These are phyloP conservation scores for Nymphaea colorata DNA, from an alignment of 164 flowering plant species.

Conservation along the genomic window DNA sequence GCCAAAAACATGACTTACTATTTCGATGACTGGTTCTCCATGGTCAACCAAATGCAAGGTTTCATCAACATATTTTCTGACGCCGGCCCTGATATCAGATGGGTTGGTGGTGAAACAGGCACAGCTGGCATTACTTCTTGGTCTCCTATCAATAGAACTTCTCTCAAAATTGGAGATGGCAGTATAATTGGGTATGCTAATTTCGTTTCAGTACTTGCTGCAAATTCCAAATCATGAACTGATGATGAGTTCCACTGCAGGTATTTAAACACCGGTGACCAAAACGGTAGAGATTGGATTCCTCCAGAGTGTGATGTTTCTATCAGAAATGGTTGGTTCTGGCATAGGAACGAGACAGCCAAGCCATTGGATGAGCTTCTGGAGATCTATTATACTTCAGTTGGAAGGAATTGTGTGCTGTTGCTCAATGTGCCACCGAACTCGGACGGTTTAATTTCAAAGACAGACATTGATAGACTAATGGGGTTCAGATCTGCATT, in stretches of 20 bases:
- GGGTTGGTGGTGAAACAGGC: conserved; percentile 86
- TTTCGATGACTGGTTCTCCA: conserved; percentile 72
- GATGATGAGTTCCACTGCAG: conserved; percentile 16
- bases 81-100: conserved; percentile 83
- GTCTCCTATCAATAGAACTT: conserved; percentile 68
- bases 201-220: background rate
- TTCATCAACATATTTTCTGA: conserved; percentile 86
- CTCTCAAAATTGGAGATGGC: conserved; percentile 53
- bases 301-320: conserved; percentile 95
- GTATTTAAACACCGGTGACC: conserved; percentile 61
- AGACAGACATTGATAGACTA: conserved; percentile 40
- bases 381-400: conserved; percentile 76
- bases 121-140: conserved; percentile 68
- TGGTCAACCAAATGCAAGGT: conserved; percentile 77
- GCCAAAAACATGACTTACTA: conserved; percentile 74
- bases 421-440: conserved; percentile 89
- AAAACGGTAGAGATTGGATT: conserved; percentile 67
- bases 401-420: conserved; percentile 74
- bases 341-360: conserved; percentile 70
- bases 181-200: conserved; percentile 38
- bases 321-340: conserved; percentile 79
- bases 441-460: conserved; percentile 58
- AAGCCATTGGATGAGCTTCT: conserved; percentile 55
- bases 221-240: too few relatives aligned
- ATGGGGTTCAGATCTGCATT: conserved; percentile 46